Base-by-base conservation (phyloP, 73 alveolate genomes). In the Uronychia setigera region DNA sequence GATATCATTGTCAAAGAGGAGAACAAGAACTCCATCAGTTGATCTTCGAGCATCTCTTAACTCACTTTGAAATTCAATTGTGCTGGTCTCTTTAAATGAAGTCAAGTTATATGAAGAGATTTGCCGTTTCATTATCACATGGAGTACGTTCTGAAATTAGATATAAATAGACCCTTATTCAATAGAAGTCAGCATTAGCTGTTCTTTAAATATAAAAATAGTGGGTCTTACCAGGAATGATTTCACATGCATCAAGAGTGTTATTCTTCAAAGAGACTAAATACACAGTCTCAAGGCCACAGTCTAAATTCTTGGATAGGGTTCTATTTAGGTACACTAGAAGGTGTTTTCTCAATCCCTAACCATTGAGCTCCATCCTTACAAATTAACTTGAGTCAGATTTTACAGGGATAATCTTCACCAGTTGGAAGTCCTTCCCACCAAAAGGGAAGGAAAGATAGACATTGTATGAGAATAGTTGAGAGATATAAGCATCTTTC, bases 161-260 rank as follows among this genome's bases (percentile, higher is more conserved):
- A 46, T 46, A 19, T 46, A 46, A 46, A 19, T 46, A 46, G 67
- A 11, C 19, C 67, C 67, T 46, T 46, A 5, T 19, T 46, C 67
- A 46, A 46, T 46, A 11, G 67, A 46, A 19, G 67, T 46, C 5
- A 46, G 67, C 67, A 46, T 46, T 5, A 46, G 67, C 67, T 46
- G n/a, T 11, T 46, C 67, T 46, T n/a, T n/a, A n/a, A 19, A 46
- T 46, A 46, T 46, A 19, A 11, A 19, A 46, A 11, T 19, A 46
- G 67, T 46, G 67, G 67, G 19, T n/a, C 67, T 11, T 46, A 46
- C 67, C 67, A 46, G 67, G 67, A 46, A 46, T 46, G 67, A 46
- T 46, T 19, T 46, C n/a, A n/a, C n/a, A n/a, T n/a, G n/a, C n/a
- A n/a, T n/a, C n/a, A n/a, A n/a, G n/a, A n/a, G n/a, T n/a, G n/a